These are phyloP conservation scores for Boletus subcaerulescens DNA, from an alignment of 768 basidiomycete species.

Conservation along the genomic window DNA sequence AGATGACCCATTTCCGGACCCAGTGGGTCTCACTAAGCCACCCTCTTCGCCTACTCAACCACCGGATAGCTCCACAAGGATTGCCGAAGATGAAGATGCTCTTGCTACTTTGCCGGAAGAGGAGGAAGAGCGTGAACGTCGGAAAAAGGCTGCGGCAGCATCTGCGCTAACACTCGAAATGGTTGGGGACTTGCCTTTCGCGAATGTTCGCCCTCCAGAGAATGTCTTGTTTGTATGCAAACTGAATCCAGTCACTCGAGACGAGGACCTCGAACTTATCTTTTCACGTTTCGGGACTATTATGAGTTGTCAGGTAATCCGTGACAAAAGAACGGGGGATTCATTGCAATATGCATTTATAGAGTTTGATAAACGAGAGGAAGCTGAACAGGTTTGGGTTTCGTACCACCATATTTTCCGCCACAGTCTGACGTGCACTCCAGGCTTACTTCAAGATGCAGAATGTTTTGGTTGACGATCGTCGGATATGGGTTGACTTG, in stretches of 20 bases:
- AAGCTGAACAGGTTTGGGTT: conserved; percentile 81
- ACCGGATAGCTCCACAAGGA: conserved; percentile 83
- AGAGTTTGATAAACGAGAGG: conserved; percentile 91
- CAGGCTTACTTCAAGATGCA: conserved; percentile 99
- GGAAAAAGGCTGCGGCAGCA: conserved; percentile 87
- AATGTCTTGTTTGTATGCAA: conserved; percentile 99
- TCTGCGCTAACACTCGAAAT: conserved; percentile 97
- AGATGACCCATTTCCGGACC: conserved; percentile 98
- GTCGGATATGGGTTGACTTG: conserved; percentile 99
- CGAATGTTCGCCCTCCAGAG: conserved; percentile 95
- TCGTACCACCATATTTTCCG: background rate
- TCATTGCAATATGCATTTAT: conserved; percentile 98
- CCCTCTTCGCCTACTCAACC: conserved; percentile 76
- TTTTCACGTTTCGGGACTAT: conserved; percentile 95
- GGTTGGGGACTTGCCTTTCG: conserved; percentile 98
- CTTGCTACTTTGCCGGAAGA: conserved; percentile 80
- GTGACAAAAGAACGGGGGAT: conserved; percentile 95
- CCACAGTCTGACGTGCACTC: conserved; percentile 2
- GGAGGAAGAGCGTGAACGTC: conserved; percentile 73
- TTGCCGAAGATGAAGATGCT: conserved; percentile 94
- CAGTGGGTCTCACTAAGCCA: conserved; percentile 67
- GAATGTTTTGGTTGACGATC: conserved; percentile 95
- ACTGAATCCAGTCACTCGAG: conserved; percentile 90
- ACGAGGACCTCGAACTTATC: conserved; percentile 96
- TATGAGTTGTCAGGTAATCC: conserved; percentile 96